These are phyloP conservation scores for Mycosphaerella arachidis DNA, from an alignment of 2,329 filamentous ascomycete species.

Conservation along the genomic window DNA sequence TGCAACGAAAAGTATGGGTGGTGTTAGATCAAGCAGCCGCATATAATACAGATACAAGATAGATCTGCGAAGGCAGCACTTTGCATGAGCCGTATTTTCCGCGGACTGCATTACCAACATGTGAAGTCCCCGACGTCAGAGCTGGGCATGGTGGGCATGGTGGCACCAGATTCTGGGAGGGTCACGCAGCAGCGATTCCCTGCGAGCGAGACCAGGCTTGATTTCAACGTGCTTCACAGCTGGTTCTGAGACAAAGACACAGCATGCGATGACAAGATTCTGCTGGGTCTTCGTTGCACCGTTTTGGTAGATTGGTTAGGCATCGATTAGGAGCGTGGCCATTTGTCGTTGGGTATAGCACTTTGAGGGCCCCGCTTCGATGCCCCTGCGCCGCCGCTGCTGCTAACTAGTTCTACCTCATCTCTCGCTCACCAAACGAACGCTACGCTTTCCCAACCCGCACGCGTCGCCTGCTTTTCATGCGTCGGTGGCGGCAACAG, in stretches of 20 bases:
- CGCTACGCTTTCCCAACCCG: neutral
- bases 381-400: no score
- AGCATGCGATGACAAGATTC: constrained; percentile 2
- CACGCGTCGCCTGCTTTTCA: neutral
- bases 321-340: neutral
- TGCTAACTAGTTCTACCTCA: neutral
- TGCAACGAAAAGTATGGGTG: constrained; percentile 74
- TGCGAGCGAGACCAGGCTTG: neutral
- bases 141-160: neutral
- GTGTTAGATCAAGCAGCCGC: constrained; percentile 49
- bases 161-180: neutral
- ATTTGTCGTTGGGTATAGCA: neutral
- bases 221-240: neutral
- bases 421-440: neutral
- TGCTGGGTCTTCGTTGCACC: neutral
- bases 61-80: constrained; percentile 5
- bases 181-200: neutral
- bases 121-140: neutral
- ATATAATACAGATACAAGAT: neutral
- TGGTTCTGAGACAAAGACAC: constrained; percentile 4
- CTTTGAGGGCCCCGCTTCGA: no score
- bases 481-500: neutral
- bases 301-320: neutral
- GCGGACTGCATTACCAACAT: neutral
- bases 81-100: neutral